Evolutionary conservation across 2,329 filamentous ascomycete genomes (phyloP).

Genomic region (Sporothrix euskadiensis): DNA sequence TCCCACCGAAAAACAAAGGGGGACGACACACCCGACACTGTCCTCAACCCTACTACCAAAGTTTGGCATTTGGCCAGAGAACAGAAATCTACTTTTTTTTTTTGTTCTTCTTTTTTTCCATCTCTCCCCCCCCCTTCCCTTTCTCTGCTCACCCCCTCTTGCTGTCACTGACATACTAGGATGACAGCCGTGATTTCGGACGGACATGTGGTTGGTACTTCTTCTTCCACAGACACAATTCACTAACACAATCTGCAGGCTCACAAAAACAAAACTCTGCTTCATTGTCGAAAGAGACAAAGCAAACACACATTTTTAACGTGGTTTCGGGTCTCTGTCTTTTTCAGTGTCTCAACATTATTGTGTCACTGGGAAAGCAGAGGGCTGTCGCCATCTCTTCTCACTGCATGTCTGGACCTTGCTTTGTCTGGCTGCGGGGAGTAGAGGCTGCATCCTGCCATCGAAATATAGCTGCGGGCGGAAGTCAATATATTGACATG

Average conservation of each 20-base stretch:
- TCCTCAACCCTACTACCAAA: neutral
- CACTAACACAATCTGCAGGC: neutral
- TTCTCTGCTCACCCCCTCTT: neutral
- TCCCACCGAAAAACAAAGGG: neutral
- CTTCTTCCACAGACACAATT: neutral
- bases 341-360: neutral
- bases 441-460: slow-evolving; percentile 41
- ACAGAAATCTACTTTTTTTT: neutral
- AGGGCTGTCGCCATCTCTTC: slow-evolving; percentile 47
- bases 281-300: neutral
- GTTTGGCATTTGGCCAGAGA: slow-evolving; percentile 10
- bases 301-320: neutral
- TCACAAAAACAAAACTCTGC: neutral
- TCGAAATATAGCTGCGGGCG: neutral
- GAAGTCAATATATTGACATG: neutral
- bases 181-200: slow-evolving; percentile 18
- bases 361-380: neutral
- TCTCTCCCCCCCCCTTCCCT: neutral
- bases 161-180: slow-evolving; percentile 17
- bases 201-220: neutral
- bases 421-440: slow-evolving; percentile 51
- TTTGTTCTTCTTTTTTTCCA: slow-evolving; percentile 5
- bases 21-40: slow-evolving; percentile 11
- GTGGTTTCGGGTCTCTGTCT: neutral
- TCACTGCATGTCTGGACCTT: slow-evolving; percentile 52